A percentile compares a stretch with the other conserved stretches of the same genome.
Evolutionary conservation across 371 early-diverging fungal genomes (phyloP).

Genomic region (Blakeslea trispora): DNA sequence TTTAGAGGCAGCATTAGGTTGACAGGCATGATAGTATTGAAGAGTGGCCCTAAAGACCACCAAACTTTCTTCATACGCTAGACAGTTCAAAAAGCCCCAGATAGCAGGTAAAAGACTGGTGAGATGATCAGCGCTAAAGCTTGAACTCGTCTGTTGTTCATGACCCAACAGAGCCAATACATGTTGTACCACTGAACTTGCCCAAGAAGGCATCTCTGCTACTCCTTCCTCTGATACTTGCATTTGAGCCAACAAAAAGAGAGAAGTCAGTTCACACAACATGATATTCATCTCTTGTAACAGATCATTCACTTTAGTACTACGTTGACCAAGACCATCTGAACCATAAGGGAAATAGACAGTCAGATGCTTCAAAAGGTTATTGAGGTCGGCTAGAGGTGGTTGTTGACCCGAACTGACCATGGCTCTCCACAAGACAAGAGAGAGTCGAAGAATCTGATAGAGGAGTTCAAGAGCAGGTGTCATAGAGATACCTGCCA

Average conservation of each 20-base stretch:
- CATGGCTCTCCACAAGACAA: slow-evolving; percentile 68
- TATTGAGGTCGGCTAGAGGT: slow-evolving; percentile 41
- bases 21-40: slow-evolving; percentile 36
- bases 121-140: slow-evolving; percentile 56
- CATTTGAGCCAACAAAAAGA: slow-evolving; percentile 53
- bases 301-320: slow-evolving; percentile 55
- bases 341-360: slow-evolving; percentile 77
- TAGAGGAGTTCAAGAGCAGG: slow-evolving; percentile 53
- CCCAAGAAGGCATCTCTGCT: slow-evolving; percentile 60
- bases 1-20: slow-evolving; percentile 42
- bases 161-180: slow-evolving; percentile 52
- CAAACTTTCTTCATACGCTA: slow-evolving; percentile 40
- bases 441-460: slow-evolving; percentile 57
- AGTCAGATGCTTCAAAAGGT: slow-evolving; percentile 64
- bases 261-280: slow-evolving; percentile 67
- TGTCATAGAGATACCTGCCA: slow-evolving; percentile 36
- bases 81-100: slow-evolving; percentile 61
- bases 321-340: slow-evolving; percentile 48
- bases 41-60: slow-evolving; percentile 46
- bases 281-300: slow-evolving; percentile 72
- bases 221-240: too few species aligned
- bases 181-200: slow-evolving; percentile 57
- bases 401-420: slow-evolving; percentile 41
- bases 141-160: slow-evolving; percentile 33
- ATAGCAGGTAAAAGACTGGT: slow-evolving; percentile 56